Base-by-base conservation (phyloP, 768 basidiomycete species). In the Crassisporium funariophilum region DNA sequence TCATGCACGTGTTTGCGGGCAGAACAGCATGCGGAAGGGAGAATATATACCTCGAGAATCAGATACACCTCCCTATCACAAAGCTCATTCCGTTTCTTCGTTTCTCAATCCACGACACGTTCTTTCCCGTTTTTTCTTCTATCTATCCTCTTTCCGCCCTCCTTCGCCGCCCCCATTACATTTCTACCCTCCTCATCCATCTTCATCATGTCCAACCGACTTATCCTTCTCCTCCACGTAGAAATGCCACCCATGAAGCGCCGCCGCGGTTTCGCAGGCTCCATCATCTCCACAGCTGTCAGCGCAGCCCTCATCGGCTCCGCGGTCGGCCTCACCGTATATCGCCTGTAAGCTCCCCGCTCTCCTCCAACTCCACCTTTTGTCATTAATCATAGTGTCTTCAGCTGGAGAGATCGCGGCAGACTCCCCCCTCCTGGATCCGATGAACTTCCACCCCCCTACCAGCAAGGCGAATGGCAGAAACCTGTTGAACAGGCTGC, bases 231-330 rank as follows among this genome's bases (percentile, higher is more conserved):
- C 45, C 64, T 78, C 44, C 70, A 79, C 73, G 67, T 85, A 90
- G 88, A 89, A 61, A 63, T 85, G 41, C 82, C 82, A 25, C 84
- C 88, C 37, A 72, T 81, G 56, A 92, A 91, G 74, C 83, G 84
- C 61, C 86, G 88, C 50, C 82, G 86, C 58, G 85, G 85, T 50
- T 76, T 91, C 66, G 85, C 88, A 53, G 88, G 88, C 52, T 85
- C 87, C 47, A 84, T 93, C 59, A 81, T 91, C 52, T 86, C 88
- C 12, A 88, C 88, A 23, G 90, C 91, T 45, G 72, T 92, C 67
- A 88, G 79, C 68, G 89, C 90, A 53, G 91, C 88, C 36, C 78
- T 93, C 48, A 88, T 93, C 50, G 88, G 90, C 47, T 85, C 88
- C 16, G 91, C 91, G 12, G 90, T 93, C 41, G 90, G 90, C 49